Conservation (phyloP, 1,139 yeast species). For the Ogataea hybrid region DNA sequence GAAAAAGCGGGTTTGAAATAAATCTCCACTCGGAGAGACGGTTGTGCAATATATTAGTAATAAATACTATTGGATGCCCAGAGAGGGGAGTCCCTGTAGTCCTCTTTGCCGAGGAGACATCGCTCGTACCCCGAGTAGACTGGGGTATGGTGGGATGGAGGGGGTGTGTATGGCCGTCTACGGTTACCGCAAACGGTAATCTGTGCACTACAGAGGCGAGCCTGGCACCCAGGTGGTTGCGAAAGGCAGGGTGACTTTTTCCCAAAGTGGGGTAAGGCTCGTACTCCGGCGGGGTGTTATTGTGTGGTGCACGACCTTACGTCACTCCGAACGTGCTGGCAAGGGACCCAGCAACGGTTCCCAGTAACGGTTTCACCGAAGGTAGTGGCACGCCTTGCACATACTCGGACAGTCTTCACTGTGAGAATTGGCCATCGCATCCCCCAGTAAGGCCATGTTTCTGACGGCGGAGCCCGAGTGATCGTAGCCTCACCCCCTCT, state of each 20-base stretch:
- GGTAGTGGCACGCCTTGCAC: too few species aligned
- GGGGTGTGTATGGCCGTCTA: constrained; percentile 4
- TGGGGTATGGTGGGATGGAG: too few species aligned
- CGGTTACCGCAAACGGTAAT: background rate
- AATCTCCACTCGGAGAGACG: background rate
- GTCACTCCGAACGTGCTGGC: background rate
- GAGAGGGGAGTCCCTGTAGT: background rate
- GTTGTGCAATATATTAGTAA: background rate
- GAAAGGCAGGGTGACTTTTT: constrained; percentile 1
- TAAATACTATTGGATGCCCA: background rate
- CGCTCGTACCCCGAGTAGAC: background rate
- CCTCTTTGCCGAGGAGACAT: constrained; percentile 1
- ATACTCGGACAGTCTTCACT: too few species aligned
- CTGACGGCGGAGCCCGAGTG: background rate
- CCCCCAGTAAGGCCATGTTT: background rate
- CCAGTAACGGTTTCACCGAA: background rate
- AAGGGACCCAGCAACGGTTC: background rate
- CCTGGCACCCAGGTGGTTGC: background rate
- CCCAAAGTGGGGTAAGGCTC: constrained; percentile 6
- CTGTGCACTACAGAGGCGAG: too few species aligned
- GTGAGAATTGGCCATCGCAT: too few species aligned
- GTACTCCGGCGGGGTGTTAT: constrained; percentile 6
- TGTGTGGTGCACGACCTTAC: constrained; percentile 3
- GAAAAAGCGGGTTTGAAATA: constrained; percentile 38
- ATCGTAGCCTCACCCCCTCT: constrained; percentile 6